Percentiles rank a stretch among this genome's conserved stretches.
Conservation (phyloP, 352 stramenopile species). For the Globisporangium polare region DNA sequence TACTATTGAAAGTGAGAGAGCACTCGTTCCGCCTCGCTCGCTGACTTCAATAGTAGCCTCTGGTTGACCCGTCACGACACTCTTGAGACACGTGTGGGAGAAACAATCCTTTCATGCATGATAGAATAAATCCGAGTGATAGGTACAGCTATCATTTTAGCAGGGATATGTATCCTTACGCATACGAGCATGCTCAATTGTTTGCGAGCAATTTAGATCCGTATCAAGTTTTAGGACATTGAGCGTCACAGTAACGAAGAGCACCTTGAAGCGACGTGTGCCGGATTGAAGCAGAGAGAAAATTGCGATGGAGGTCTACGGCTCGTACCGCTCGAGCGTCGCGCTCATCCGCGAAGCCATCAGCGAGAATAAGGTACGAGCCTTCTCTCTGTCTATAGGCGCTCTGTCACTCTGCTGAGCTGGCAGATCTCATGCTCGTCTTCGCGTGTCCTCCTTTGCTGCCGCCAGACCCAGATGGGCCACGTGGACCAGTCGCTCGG, state of each 20-base stretch:
- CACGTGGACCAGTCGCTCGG: slow-evolving; percentile 52
- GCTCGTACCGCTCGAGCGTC: slow-evolving; percentile 42
- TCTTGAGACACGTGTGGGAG: neutral
- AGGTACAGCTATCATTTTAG: too few species aligned
- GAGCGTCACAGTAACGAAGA: too few species aligned
- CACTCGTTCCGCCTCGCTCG: neutral
- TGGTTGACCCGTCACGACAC: neutral
- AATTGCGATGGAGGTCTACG: slow-evolving; percentile 40
- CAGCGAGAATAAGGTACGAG: slow-evolving; percentile 52
- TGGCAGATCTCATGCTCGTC: neutral
- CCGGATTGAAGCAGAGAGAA: too few species aligned
- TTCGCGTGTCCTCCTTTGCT: neutral
- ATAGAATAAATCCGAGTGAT: too few species aligned
- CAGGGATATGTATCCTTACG: too few species aligned
- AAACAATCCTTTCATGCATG: neutral
- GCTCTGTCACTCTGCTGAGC: neutral
- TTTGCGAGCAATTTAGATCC: too few species aligned
- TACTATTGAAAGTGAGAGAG: neutral
- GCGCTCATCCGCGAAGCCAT: slow-evolving; percentile 61
- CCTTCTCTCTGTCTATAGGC: neutral
- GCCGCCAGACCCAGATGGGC: slow-evolving; percentile 45
- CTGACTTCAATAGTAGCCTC: neutral
- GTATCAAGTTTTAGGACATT: too few species aligned
- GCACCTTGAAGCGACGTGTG: slow-evolving; percentile 3
- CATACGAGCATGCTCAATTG: too few species aligned